Conservation (phyloP, 2,329 filamentous ascomycete species). For the Pseudogymnoascus sp. region DNA sequence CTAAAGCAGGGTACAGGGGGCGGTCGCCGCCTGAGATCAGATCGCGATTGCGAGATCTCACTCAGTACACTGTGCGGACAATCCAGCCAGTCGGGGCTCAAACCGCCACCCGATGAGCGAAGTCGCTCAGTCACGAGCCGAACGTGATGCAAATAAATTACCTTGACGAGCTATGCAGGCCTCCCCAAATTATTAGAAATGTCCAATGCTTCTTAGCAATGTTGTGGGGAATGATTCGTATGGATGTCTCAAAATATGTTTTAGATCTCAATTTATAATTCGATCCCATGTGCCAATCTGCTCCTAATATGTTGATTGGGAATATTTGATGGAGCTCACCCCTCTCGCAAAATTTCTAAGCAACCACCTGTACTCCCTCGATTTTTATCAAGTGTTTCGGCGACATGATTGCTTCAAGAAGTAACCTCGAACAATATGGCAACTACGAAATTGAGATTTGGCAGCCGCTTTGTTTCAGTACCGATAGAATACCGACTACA, state of each 20-base stretch:
- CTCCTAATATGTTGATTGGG: not conserved
- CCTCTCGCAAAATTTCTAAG: not conserved
- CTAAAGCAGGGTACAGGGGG: no score
- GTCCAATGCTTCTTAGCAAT: not conserved
- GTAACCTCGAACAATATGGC: not conserved
- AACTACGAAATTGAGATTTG: not conserved
- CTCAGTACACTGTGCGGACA: not conserved
- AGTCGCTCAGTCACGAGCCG: not conserved
- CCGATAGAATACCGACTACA: not conserved
- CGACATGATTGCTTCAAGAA: constrained; percentile 4
- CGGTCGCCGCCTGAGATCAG: not conserved
- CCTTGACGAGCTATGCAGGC: not conserved
- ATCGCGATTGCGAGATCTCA: not conserved
- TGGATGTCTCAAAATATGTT: not conserved
- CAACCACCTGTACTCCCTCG: not conserved
- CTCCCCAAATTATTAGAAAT: not conserved
- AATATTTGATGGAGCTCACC: not conserved
- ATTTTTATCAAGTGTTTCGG: not conserved
- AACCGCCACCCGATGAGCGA: not conserved
- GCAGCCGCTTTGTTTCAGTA: not conserved
- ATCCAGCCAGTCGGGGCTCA: not conserved
- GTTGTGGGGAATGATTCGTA: not conserved
- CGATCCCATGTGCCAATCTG: not conserved
- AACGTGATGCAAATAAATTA: not conserved
- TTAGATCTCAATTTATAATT: not conserved